A percentile compares a stretch with the other conserved stretches of the same genome.
Evolutionary conservation across 169 alveolate genomes (phyloP).

Genomic region (Neospora caninum): DNA sequence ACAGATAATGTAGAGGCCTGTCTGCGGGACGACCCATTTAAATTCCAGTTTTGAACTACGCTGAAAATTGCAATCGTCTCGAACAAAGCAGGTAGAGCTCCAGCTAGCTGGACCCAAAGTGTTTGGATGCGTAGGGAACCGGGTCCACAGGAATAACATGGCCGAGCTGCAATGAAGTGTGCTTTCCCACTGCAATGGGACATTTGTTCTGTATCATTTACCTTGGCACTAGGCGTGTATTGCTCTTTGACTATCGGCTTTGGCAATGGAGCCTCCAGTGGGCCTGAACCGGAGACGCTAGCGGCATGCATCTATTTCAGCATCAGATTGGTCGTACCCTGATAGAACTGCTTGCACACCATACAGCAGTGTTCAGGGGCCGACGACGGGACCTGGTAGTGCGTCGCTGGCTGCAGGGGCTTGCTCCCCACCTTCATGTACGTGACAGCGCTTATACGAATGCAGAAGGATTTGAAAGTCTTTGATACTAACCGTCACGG

Average conservation of each 20-base stretch:
- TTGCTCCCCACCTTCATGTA: constrained; percentile 29
- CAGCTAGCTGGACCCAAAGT: background rate
- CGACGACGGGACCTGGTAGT: constrained; percentile 54
- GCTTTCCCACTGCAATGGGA: background rate
- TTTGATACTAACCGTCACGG: background rate
- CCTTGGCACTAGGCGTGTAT: constrained; percentile 11
- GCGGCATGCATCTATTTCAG: background rate
- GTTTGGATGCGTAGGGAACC: background rate
- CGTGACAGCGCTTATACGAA: background rate
- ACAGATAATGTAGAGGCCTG: constrained; percentile 28
- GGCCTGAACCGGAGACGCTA: constrained; percentile 15
- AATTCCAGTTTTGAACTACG: background rate
- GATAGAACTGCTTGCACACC: constrained; percentile 19
- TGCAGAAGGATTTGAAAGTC: too few species aligned
- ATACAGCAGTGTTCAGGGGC: constrained; percentile 39
- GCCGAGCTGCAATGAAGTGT: constrained; percentile 16
- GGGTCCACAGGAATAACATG: constrained; percentile 45
- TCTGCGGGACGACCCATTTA: background rate
- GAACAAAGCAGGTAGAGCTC: background rate
- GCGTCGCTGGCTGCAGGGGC: constrained; percentile 34
- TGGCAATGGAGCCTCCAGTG: background rate
- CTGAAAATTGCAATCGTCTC: background rate
- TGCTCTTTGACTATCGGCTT: background rate
- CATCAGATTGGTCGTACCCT: constrained; percentile 1
- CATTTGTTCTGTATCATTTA: background rate